Evolutionary conservation across 1,139 yeast genomes (phyloP).

Genomic region (Scheffersomyces insectosa): DNA sequence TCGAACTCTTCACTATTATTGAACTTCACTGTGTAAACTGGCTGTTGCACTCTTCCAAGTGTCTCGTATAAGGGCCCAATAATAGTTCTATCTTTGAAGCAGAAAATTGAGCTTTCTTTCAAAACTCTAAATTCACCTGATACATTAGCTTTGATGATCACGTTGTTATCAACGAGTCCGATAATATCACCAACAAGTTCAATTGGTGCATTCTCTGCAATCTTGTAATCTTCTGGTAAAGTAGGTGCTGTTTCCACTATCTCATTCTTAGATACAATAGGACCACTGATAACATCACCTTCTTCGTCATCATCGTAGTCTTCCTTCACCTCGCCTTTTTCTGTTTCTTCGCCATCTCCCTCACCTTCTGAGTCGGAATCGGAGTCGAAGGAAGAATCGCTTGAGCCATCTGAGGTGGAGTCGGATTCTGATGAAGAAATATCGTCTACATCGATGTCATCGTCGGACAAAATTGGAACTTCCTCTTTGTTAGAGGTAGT

Average conservation of each 20-base stretch:
- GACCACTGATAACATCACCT: constrained; percentile 48
- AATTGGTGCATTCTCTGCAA: constrained; percentile 62
- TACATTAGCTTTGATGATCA: constrained; percentile 68
- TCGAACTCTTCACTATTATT: constrained; percentile 52
- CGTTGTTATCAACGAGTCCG: constrained; percentile 69
- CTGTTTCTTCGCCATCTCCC: constrained; percentile 18
- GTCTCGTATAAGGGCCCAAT: constrained; percentile 89
- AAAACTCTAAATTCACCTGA: constrained; percentile 87
- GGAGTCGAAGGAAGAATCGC: constrained; percentile 15
- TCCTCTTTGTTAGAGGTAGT: constrained; percentile 8
- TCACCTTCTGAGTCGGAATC: constrained; percentile 21
- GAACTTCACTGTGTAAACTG: constrained; percentile 76
- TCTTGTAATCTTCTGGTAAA: constrained; percentile 65
- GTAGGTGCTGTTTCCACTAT: constrained; percentile 61
- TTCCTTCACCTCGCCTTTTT: constrained; percentile 14
- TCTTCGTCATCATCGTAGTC: constrained; percentile 39
- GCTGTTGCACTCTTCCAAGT: constrained; percentile 86
- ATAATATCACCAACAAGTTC: constrained; percentile 73
- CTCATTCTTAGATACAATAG: constrained; percentile 81
- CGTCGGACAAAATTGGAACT: constrained; percentile 18
- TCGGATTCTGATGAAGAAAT: constrained; percentile 19
- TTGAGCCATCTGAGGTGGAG: constrained; percentile 19
- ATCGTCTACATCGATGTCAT: constrained; percentile 18
- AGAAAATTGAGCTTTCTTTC: constrained; percentile 78
- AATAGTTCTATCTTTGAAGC: constrained; percentile 69